Evolutionary conservation across 768 basidiomycete species (phyloP).

Genomic region (Trametes meyenii): DNA sequence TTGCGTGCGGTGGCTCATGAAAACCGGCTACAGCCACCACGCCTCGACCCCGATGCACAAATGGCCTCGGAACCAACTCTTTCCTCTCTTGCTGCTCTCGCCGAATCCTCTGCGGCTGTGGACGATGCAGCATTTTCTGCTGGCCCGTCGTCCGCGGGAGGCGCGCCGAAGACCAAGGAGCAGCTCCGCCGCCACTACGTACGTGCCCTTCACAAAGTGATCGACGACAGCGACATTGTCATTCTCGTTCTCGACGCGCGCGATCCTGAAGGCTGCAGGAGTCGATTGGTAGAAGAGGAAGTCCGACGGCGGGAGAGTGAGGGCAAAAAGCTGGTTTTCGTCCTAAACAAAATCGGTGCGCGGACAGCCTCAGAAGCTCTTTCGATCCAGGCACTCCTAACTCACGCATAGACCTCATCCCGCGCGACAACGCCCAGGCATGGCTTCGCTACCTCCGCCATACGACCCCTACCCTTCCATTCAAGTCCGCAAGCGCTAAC

Average conservation of each 20-base stretch:
- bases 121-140: slow-evolving; percentile 28
- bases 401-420: slow-evolving; percentile 73
- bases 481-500: slow-evolving; percentile 76
- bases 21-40: slow-evolving; percentile 14
- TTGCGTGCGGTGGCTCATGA: slow-evolving; percentile 1
- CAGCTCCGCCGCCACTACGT: slow-evolving; percentile 76
- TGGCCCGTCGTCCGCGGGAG: slow-evolving; percentile 37
- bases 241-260: slow-evolving; percentile 90
- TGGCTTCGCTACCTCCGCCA: slow-evolving; percentile 95
- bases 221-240: slow-evolving; percentile 90
- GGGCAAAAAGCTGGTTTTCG: slow-evolving; percentile 90
- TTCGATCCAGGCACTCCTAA: background rate
- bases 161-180: slow-evolving; percentile 58
- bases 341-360: slow-evolving; percentile 96
- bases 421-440: slow-evolving; percentile 80
- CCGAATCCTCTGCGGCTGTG: slow-evolving; percentile 37
- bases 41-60: slow-evolving; percentile 54
- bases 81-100: slow-evolving; percentile 58
- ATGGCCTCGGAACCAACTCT: slow-evolving; percentile 80
- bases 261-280: slow-evolving; percentile 93
- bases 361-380: background rate
- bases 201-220: slow-evolving; percentile 84
- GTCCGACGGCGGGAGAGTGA: slow-evolving; percentile 82
- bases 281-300: slow-evolving; percentile 92
- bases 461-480: slow-evolving; percentile 90